Evolutionary conservation across 305 asterid species (phyloP).

Genomic region (Stenogyne calaminthoides): DNA sequence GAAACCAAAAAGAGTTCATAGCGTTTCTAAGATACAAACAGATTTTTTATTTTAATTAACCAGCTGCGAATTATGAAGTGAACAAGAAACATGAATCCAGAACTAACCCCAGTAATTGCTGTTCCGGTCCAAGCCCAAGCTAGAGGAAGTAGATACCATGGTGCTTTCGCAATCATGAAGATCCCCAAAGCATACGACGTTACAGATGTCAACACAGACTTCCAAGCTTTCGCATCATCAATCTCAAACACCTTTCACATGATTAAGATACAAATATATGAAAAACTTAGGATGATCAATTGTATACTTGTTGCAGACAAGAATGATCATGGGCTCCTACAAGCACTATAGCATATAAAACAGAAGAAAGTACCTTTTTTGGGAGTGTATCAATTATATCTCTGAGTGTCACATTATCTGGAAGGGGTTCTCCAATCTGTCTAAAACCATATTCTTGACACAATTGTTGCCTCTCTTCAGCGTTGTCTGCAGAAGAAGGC

Average conservation of each 20-base stretch:
- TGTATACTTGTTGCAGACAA: background rate
- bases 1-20: slow-evolving; percentile 25
- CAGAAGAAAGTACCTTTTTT: slow-evolving; percentile 55
- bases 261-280: slow-evolving; percentile 24
- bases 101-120: slow-evolving; percentile 91
- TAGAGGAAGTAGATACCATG: slow-evolving; percentile 98
- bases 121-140: slow-evolving; percentile 99
- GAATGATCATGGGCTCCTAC: background rate
- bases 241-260: slow-evolving; percentile 85
- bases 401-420: slow-evolving; percentile 70
- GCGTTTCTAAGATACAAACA: slow-evolving; percentile 4
- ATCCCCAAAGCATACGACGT: slow-evolving; percentile 85
- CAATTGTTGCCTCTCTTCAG: slow-evolving; percentile 56
- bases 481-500: slow-evolving; percentile 56
- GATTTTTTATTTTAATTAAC: background rate
- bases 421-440: slow-evolving; percentile 95
- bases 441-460: slow-evolving; percentile 76
- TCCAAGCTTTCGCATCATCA: slow-evolving; percentile 87
- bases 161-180: slow-evolving; percentile 83
- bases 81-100: slow-evolving; percentile 14
- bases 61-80: slow-evolving; percentile 17
- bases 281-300: slow-evolving; percentile 15
- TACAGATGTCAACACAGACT: slow-evolving; percentile 78
- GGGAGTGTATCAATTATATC: slow-evolving; percentile 84
- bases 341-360: background rate